phyloP scores from a whole-genome alignment of 2,329 filamentous ascomycete species.

The Fusarium nisikadoi region DNA sequence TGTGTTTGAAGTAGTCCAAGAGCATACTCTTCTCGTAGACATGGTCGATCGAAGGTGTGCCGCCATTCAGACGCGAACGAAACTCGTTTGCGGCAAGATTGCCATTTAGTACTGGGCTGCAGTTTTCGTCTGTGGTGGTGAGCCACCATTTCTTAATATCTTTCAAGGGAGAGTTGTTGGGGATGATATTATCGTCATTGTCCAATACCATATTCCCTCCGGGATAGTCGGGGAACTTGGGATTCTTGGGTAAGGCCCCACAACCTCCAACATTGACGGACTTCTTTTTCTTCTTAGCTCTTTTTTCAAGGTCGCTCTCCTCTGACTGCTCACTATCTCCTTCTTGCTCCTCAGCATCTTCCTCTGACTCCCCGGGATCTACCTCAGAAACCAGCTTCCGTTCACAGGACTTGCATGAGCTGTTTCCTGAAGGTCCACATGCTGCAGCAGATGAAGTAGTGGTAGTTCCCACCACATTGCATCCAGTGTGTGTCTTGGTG shows the following conservation, averaged over 20 bases:
- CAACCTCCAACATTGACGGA: too few species aligned
- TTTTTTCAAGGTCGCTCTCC: background rate
- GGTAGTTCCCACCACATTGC: conserved; percentile 10
- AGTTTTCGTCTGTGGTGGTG: background rate
- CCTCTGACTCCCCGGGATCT: too few species aligned
- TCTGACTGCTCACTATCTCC: background rate
- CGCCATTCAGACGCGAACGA: background rate
- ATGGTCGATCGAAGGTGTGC: conserved; percentile 1
- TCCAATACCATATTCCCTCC: background rate
- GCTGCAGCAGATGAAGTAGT: conserved; percentile 8
- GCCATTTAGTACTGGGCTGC: too few species aligned
- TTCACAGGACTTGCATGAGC: background rate
- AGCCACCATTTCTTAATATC: background rate
- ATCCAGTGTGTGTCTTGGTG: conserved; percentile 22
- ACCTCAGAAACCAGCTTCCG: background rate
- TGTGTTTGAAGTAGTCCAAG: background rate
- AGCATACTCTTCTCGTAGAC: conserved; percentile 30
- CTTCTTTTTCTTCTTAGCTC: too few species aligned
- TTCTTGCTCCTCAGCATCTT: background rate
- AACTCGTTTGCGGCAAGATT: too few species aligned
- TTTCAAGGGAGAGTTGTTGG: background rate
- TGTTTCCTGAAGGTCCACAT: background rate
- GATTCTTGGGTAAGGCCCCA: background rate
- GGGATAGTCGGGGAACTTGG: background rate
- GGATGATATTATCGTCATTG: background rate